Evolutionary conservation across 768 basidiomycete genomes (phyloP), one percentile per base, ranked within the genome.

Genomic region (Tubosaeta sp.): DNA sequence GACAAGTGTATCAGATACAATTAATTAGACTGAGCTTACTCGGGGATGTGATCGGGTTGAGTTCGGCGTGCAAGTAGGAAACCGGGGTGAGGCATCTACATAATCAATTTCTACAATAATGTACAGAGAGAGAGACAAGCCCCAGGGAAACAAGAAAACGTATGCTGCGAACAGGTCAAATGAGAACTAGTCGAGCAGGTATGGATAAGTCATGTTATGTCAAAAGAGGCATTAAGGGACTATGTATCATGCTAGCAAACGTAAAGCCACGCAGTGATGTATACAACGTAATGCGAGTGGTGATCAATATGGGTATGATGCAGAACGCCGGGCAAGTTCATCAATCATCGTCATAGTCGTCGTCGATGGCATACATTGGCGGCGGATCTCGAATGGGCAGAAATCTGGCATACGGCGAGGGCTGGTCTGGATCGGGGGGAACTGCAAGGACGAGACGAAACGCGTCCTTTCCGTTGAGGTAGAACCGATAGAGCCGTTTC

Each of bases 381-480:
- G 55, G 59, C 0, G 56, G 56, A 7, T 43, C 51, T 3, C 56
- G 60, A 48, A 52, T 53, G 43, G 59, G 66, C 4, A 43, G 31
- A 29, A 49, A 52, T 33, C 55, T 59, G 6, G 50, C 16, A 43
- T 37, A 54, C 2, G 54, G 44, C 6, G 57, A 55, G 14, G 57
- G 41, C 5, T 59, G 51, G 37, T 69, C 65, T 50, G 64, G 54
- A 29, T 69, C 70, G 6, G 68, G 64, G 5, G 83, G 78, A 6
- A 89, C 69, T 29, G 79, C 71, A 42, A 90, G 81, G 19, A 90
- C 81, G 44, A 94, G 82, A 35, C 91, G 78, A 63, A 91, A 97
- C 0, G 95, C 95, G 65, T 98, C 94, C 71, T 97, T 97, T 43
- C 91, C 92, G 65, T 97, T 99, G 59, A 98, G 81, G 64, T 99